Percentiles rank a stretch among this genome's conserved stretches.
phyloP scores from a whole-genome alignment of 2,329 filamentous ascomycete species.

The Calonectria henricotiae region DNA sequence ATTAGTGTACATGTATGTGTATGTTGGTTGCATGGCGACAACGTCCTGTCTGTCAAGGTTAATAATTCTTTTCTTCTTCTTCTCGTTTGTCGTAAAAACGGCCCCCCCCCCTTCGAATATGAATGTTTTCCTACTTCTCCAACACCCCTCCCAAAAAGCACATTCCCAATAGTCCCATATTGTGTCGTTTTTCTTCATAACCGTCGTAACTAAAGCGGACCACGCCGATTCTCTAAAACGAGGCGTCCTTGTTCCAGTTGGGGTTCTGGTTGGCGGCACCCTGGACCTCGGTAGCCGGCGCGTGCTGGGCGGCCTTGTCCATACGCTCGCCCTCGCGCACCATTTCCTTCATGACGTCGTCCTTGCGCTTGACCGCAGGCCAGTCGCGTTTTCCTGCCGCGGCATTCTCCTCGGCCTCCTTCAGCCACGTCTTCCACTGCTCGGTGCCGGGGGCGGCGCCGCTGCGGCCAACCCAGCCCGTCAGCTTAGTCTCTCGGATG shows the following conservation, averaged over 20 bases:
- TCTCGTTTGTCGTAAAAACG: neutral
- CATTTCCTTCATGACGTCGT: constrained; percentile 64
- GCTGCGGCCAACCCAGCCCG: constrained; percentile 69
- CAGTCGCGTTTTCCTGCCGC: constrained; percentile 56
- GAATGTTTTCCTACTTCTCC: neutral
- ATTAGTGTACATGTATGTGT: constrained; percentile 6
- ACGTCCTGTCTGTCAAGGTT: too few species aligned
- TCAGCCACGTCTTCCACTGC: constrained; percentile 71
- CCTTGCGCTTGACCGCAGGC: constrained; percentile 67
- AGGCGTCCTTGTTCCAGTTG: constrained; percentile 47
- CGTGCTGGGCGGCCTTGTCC: constrained; percentile 55
- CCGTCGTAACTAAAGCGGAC: constrained; percentile 1
- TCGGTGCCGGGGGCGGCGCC: constrained; percentile 69
- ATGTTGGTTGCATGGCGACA: neutral
- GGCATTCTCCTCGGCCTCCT: constrained; percentile 64
- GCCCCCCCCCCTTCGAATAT: too few species aligned
- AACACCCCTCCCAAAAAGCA: neutral
- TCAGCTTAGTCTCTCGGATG: constrained; percentile 69
- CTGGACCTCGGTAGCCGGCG: constrained; percentile 52
- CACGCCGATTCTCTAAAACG: constrained; percentile 43
- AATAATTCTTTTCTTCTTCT: neutral
- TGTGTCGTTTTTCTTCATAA: constrained; percentile 5
- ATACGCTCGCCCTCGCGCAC: constrained; percentile 39
- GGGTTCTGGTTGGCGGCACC: constrained; percentile 37
- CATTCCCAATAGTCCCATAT: too few species aligned